phyloP scores from a whole-genome alignment of 208 protist species.

The Zelonia costaricensis region DNA sequence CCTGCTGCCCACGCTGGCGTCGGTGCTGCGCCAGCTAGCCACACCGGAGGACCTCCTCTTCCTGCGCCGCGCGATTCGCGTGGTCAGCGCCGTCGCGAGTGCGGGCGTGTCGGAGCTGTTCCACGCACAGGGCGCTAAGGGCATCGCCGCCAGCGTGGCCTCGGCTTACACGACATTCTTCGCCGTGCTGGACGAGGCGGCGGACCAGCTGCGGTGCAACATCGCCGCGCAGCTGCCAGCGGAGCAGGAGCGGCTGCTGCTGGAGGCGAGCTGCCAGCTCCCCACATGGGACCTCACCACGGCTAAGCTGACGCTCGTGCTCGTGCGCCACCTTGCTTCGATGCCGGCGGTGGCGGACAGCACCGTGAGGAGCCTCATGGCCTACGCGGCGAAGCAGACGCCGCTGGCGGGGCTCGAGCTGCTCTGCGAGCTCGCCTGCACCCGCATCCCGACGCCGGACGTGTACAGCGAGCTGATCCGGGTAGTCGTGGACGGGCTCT shows the following conservation, averaged over 20 bases:
- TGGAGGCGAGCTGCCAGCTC: constrained; percentile 67
- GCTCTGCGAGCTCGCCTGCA: constrained; percentile 73
- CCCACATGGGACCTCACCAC: constrained; percentile 52
- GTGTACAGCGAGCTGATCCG: constrained; percentile 76
- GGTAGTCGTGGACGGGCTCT: constrained; percentile 53
- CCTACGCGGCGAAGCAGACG: constrained; percentile 53
- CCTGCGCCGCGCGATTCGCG: constrained; percentile 38
- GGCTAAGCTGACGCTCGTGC: constrained; percentile 62
- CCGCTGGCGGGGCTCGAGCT: constrained; percentile 72
- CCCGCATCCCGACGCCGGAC: constrained; percentile 60
- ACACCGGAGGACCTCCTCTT: constrained; percentile 28
- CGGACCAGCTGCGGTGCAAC: constrained; percentile 63
- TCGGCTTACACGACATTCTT: constrained; percentile 68
- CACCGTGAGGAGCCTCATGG: constrained; percentile 62
- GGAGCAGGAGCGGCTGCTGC: constrained; percentile 38
- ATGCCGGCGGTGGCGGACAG: constrained; percentile 57
- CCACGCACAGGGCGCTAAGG: constrained; percentile 25
- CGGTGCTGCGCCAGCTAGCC: constrained; percentile 53
- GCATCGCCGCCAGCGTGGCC: constrained; percentile 33
- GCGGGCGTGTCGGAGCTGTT: constrained; percentile 53
- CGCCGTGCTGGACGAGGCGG: constrained; percentile 65
- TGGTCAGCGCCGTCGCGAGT: constrained; percentile 55
- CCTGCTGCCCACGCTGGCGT: constrained; percentile 64
- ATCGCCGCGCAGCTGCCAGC: constrained; percentile 52
- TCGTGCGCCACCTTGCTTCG: constrained; percentile 73